Conservation (phyloP, 495 filamentous ascomycete genomes). For the Tuber magnatum region DNA sequence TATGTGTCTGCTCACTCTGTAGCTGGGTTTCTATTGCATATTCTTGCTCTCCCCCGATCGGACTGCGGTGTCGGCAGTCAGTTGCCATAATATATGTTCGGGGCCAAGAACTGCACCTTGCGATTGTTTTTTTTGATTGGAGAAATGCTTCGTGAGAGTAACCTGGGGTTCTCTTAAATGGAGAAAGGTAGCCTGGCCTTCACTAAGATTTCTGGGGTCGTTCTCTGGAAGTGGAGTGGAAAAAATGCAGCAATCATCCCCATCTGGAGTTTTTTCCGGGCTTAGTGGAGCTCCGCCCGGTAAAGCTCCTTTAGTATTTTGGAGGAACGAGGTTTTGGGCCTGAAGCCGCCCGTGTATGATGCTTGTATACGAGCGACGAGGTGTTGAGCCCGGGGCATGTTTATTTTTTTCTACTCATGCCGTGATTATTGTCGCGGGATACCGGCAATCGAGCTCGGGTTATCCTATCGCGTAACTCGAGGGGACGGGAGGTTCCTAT, state of each 20-base stretch:
- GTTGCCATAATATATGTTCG: background rate
- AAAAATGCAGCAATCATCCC: background rate
- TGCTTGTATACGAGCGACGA: background rate
- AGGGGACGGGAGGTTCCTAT: background rate
- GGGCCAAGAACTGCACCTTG: background rate
- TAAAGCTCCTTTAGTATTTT: background rate
- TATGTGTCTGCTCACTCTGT: background rate
- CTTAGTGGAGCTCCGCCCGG: background rate
- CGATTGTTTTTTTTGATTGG: constrained; percentile 1
- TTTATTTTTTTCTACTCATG: background rate
- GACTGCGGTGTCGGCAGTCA: background rate
- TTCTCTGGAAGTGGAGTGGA: background rate
- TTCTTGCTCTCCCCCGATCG: background rate
- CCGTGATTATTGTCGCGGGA: background rate
- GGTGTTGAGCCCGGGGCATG: background rate
- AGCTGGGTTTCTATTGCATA: background rate
- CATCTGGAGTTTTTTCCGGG: background rate
- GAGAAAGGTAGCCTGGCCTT: background rate
- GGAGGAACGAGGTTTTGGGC: background rate
- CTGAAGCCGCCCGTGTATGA: background rate
- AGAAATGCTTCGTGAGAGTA: background rate
- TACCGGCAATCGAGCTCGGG: background rate
- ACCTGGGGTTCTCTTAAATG: background rate
- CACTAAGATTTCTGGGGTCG: background rate
- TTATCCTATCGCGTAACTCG: background rate